Percentiles rank a stretch among this genome's conserved stretches.
These are phyloP conservation scores for Paramecium primaurelia DNA, from an alignment of 73 alveolate species.

Conservation along the genomic window DNA sequence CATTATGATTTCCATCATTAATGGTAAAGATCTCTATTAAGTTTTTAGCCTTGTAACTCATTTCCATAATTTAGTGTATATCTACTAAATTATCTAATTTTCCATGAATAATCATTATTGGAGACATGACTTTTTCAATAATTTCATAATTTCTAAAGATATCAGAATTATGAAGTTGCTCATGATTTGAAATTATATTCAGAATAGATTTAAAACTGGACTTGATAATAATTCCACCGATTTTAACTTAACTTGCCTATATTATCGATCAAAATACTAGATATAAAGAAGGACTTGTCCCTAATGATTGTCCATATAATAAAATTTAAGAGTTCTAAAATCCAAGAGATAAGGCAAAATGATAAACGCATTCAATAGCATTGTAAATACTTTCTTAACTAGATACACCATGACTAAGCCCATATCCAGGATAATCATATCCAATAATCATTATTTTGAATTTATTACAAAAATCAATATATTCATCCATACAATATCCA, in stretches of 20 bases:
- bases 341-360: slow-evolving; percentile 19
- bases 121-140: slow-evolving; percentile 51
- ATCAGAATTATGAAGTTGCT: slow-evolving; percentile 6
- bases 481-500: slow-evolving; percentile 45
- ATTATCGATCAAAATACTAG: neutral
- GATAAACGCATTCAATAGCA: slow-evolving; percentile 61
- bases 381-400: neutral
- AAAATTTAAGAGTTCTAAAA: slow-evolving; percentile 43
- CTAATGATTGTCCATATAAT: slow-evolving; percentile 64
- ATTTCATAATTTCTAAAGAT: slow-evolving; percentile 58
- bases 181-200: neutral
- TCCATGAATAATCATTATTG: slow-evolving; percentile 66
- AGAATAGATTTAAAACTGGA: slow-evolving; percentile 57
- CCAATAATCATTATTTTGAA: slow-evolving; percentile 38
- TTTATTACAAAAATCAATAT: slow-evolving; percentile 26
- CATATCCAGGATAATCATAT: slow-evolving; percentile 73
- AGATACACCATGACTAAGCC: slow-evolving; percentile 62
- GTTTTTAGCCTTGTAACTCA: neutral
- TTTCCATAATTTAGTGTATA: neutral
- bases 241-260: slow-evolving; percentile 1
- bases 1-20: neutral
- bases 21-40: neutral
- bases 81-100: slow-evolving; percentile 51
- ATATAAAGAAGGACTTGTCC: slow-evolving; percentile 63
- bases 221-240: slow-evolving; percentile 60